Percentiles rank a stretch among this genome's conserved stretches.
Conservation (phyloP, 768 basidiomycete genomes). For the Exidia glandulosa region DNA sequence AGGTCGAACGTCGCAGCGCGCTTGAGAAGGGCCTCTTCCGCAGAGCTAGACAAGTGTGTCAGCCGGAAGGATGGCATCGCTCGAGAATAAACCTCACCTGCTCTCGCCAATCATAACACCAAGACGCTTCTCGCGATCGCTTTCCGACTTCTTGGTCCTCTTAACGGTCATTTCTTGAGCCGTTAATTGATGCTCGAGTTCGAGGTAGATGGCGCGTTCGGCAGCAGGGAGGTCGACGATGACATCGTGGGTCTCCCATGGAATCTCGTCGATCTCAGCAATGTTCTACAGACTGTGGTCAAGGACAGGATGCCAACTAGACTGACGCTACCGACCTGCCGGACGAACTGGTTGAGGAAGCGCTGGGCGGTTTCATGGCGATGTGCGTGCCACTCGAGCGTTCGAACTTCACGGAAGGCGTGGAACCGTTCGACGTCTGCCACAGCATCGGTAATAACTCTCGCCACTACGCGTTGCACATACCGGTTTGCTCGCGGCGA, state of each 20-base stretch:
- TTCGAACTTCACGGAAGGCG: constrained; percentile 91
- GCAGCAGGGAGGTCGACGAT: constrained; percentile 73
- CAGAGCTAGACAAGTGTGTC: constrained; percentile 39
- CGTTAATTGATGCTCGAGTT: constrained; percentile 85
- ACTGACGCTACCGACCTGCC: constrained; percentile 46
- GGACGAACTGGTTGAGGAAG: constrained; percentile 73
- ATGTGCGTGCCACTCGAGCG: constrained; percentile 83
- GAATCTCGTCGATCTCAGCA: constrained; percentile 94
- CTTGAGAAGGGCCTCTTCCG: constrained; percentile 87
- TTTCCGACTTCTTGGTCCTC: constrained; percentile 52
- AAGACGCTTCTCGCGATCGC: constrained; percentile 82
- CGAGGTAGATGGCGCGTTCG: constrained; percentile 88
- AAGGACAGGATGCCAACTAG: not conserved
- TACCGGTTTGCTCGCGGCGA: constrained; percentile 74
- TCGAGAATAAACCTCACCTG: constrained; percentile 40
- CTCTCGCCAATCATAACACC: constrained; percentile 81
- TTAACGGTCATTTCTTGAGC: constrained; percentile 78
- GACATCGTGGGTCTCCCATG: constrained; percentile 52
- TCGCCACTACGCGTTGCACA: constrained; percentile 8
- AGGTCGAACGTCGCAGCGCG: constrained; percentile 93
- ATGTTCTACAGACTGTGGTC: constrained; percentile 53
- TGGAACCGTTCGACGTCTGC: constrained; percentile 89
- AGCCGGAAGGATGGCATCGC: constrained; percentile 1
- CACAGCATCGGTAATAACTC: constrained; percentile 11
- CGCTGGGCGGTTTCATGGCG: constrained; percentile 72